phyloP scores from a whole-genome alignment of 495 filamentous ascomycete genomes.

The Hyaloscypha variabilis region DNA sequence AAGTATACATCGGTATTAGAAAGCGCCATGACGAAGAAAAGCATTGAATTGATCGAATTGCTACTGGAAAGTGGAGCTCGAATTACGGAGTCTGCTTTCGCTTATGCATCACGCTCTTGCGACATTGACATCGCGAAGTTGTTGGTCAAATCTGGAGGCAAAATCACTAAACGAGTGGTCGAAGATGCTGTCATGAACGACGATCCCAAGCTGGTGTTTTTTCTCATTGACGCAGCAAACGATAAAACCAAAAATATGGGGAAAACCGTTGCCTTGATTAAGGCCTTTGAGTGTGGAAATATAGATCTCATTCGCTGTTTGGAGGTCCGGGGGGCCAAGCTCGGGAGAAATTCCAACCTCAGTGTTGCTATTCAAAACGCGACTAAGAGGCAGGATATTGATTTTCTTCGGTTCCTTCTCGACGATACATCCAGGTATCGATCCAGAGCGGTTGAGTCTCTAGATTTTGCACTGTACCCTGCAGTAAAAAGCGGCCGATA shows the following conservation, averaged over 20 bases:
- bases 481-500: conserved; percentile 10
- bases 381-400: conserved; percentile 1
- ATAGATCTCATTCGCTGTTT: neutral
- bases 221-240: conserved; percentile 12
- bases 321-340: neutral
- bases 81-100: neutral
- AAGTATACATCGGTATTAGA: neutral
- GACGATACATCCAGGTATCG: conserved; percentile 14
- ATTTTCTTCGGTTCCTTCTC: conserved; percentile 16
- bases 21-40: neutral
- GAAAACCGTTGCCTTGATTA: conserved; percentile 3
- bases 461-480: conserved; percentile 5
- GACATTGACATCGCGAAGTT: conserved; percentile 10
- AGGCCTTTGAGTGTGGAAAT: neutral
- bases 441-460: neutral
- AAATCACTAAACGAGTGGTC: conserved; percentile 6
- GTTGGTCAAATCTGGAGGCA: conserved; percentile 8
- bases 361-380: neutral
- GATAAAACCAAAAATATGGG: neutral
- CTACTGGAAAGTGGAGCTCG: conserved; percentile 1
- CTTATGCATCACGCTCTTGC: neutral
- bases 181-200: neutral
- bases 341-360: neutral
- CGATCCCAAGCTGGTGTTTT: neutral
- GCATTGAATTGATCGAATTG: conserved; percentile 7